phyloP scores from a whole-genome alignment of 345 rosid species.

The Brassica rapa region DNA sequence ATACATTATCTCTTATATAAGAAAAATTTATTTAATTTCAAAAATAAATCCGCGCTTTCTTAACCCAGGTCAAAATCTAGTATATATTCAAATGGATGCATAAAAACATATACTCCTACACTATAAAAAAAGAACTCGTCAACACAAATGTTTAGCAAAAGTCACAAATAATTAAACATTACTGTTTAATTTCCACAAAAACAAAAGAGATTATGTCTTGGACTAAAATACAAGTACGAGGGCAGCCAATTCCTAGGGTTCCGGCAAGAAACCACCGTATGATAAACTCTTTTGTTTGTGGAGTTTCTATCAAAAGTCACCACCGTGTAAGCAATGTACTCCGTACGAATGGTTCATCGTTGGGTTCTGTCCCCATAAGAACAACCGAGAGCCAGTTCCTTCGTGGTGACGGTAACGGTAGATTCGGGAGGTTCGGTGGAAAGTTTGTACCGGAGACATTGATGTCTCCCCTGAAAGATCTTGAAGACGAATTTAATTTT shows the following conservation, averaged over 20 bases:
- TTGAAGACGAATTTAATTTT: constrained; percentile 61
- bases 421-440: constrained; percentile 75
- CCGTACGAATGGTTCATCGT: neutral
- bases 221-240: constrained; percentile 16
- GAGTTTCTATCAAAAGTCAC: constrained; percentile 7
- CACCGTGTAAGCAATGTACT: neutral
- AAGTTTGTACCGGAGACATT: constrained; percentile 75
- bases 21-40: too few relatives aligned
- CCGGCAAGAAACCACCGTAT: constrained; percentile 11
- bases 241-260: constrained; percentile 12
- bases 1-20: too few relatives aligned
- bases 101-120: neutral
- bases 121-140: neutral
- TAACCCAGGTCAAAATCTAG: too few relatives aligned
- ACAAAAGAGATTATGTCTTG: constrained; percentile 21
- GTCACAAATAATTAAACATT: neutral
- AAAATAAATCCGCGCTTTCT: too few relatives aligned
- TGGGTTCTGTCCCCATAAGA: constrained; percentile 21
- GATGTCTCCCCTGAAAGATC: constrained; percentile 48
- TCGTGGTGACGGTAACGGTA: constrained; percentile 1
- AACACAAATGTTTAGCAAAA: neutral
- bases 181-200: neutral
- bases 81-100: neutral
- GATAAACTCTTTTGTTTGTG: constrained; percentile 3
- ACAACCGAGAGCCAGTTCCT: constrained; percentile 14